Percentiles rank a stretch among this genome's conserved stretches.
Conservation (phyloP, 2,329 filamentous ascomycete species). For the Colletotrichum tanaceti region DNA sequence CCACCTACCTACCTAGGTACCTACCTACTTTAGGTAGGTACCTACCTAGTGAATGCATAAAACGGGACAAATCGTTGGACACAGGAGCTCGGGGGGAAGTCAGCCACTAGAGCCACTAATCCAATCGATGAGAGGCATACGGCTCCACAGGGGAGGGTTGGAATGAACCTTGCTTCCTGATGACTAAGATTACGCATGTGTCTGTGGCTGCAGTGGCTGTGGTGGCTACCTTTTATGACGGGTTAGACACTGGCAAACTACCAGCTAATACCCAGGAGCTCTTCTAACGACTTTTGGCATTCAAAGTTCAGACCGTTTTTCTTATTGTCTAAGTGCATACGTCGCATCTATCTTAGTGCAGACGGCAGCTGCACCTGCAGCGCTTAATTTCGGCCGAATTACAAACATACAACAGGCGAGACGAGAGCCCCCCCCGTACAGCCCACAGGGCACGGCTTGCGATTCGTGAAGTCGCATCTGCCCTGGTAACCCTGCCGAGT, state of each 20-base stretch:
- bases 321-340: not conserved
- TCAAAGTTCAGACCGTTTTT: not conserved
- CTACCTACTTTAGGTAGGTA: not conserved
- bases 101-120: too few relatives aligned
- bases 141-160: too few relatives aligned
- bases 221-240: too few relatives aligned
- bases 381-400: constrained; percentile 15
- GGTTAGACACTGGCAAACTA: too few relatives aligned
- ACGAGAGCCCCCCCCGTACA: constrained; percentile 1
- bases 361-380: constrained; percentile 4
- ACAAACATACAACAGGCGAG: not conserved
- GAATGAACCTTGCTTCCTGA: too few relatives aligned
- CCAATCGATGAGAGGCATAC: too few relatives aligned
- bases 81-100: too few relatives aligned
- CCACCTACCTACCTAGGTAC: too few relatives aligned
- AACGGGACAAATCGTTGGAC: constrained; percentile 10
- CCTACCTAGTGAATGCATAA: constrained; percentile 1
- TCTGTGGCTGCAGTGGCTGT: too few relatives aligned
- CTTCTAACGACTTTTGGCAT: not conserved
- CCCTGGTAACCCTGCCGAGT: constrained; percentile 29
- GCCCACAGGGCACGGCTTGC: not conserved
- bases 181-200: too few relatives aligned
- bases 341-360: not conserved
- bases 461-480: constrained; percentile 21
- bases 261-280: too few relatives aligned